Base-by-base conservation (phyloP, 2,329 filamentous ascomycete species). In the Aureobasidium sp. region DNA sequence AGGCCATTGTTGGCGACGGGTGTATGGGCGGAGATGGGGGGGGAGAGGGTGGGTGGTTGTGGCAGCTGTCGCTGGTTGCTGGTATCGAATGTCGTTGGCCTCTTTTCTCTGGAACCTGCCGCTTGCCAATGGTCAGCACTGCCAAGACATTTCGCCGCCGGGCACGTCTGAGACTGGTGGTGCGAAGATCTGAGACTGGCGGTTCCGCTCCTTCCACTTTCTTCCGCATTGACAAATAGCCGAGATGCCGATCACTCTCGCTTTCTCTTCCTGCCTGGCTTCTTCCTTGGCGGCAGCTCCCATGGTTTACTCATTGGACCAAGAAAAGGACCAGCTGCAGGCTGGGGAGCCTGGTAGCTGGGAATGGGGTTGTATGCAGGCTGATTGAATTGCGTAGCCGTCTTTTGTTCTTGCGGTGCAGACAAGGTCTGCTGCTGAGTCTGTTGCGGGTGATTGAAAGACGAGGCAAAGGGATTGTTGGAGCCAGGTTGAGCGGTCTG, bases 381-480 rank as follows among this genome's bases (percentile, higher is more conserved):
- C 67, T 77, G 75, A 70, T 73, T 70, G 68, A 81, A 81, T 45
- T 79, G 74, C 4, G 72, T 79, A 12, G 90, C 80, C 0, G 86
- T 85, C 73, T 90, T 88, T 66, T 95, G 89, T 70, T 96, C 90
- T 24, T 85, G 84, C 14, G 96, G 75, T 3, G 84, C 82, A 61
- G 82, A 81, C 47, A 97, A 78, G 2, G 84, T 83, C 11, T 88
- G 84, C 24, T 78, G 75, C 62, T 68, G 40, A 56, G 64, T 59
- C 73, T 83, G 64, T 75, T 84, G 72, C 60, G 79, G 72, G 55
- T 78, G 74, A 55, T 70, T 70, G 64, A 86, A 82, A n/a, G 84
- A 79, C 11, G 80, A 77, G 22, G 93, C 91, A 65, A 98, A 98
- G 2, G 93, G 93, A 67, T 98, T 98, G 75, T 98, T 98, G n/a